Base-by-base conservation (phyloP, 2,329 filamentous ascomycete species). In the Cladosporium sp. region DNA sequence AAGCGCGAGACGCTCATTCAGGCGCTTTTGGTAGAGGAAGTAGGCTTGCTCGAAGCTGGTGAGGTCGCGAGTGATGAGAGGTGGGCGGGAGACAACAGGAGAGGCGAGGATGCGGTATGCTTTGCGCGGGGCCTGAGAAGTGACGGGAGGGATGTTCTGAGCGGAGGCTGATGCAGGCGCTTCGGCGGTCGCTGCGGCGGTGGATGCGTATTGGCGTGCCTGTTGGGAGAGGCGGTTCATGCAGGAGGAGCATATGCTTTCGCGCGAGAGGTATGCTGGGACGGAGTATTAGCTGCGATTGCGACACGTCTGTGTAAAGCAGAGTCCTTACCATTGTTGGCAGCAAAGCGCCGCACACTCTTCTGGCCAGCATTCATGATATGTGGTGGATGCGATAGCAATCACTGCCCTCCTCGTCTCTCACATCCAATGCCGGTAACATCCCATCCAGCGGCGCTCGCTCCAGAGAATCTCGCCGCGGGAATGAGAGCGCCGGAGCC, bases 21-120 rank as follows among this genome's bases (percentile, higher is more conserved):
- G 80, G 11, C 93, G 89, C 64, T 92, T 92, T 75, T 98, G 93
- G 75, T 98, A 98, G 69, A 98, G 90, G 77, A 86, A 95, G 74
- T 86, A 97, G 58, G 92, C 80, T 66, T 89, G 87, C 72, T 98
- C 93, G 72, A 98, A 97, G 10, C 88, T 79, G 33, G 87, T 87
- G 50, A 92, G 84, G 56, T 86, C 78, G 60, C 87, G 86, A 22
- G 93, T 97, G 64, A 98, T 78, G 54, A 95, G 77, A 6, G 93
- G 93, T 44, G 93, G 83, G 28, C 93, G 89, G 43, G 90, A 93
- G 58, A 98, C 83, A 61, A 97, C 82, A 55, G 96, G 78, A 58
- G 89, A 87, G 54, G 84, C 78, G 46, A 72, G 69, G 53, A 78
- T 59, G 32, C 67, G 67, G 61, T 76, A 77, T 31, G 71, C 68